Base-by-base conservation (phyloP, 805 yeast species). In the Scheffersomyces stipitis region DNA sequence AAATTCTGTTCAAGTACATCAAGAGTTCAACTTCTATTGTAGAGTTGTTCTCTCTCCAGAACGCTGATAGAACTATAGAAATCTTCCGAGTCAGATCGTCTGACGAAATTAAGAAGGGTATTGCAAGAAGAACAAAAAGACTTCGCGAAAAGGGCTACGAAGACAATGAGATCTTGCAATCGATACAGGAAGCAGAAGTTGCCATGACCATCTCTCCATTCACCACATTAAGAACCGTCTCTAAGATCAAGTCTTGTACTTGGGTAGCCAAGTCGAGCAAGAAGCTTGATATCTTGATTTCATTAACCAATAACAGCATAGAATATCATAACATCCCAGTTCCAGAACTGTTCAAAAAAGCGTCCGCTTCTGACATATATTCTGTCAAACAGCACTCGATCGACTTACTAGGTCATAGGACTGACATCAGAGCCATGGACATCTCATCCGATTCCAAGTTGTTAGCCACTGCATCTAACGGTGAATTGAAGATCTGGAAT, bases 401-500 rank as follows among this genome's bases (percentile, higher is more conserved):
- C 15, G 96, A 89, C 33, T 61, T 80, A 28, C 74, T 77, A 36
- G 99, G 99, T 15, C 97, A 90, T 60, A 78, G 97, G 56, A 80
- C 88, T 2, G 99, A 93, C 60, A 74, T 91, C 18, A 75, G 99
- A 51, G 75, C 95, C 4, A 67, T 87, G 54, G 90, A 88, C 48
- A 71, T 93, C 24, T 84, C 95, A 38, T 78, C 80, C 37, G 96
- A 91, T 63, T 79, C 82, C 57, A 80, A 79, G 56, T 65, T 93
- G 40, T 65, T 91, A 28, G 95, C 89, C 3, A 83, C 96, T 1
- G 96, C 96, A 0, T 84, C 96, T 3, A 88, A 89, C 54, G 97
- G 97, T 15, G 76, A 79, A 46, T 64, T 93, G 44, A 93, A 93
- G 55, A 73, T 93, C 15, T 90, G 96, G 96, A 93, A 93, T 54